Percentiles rank a stretch among this genome's conserved stretches.
These are phyloP conservation scores for Stenocarpella maydis DNA, from an alignment of 2,329 filamentous ascomycete genomes.

Conservation along the genomic window DNA sequence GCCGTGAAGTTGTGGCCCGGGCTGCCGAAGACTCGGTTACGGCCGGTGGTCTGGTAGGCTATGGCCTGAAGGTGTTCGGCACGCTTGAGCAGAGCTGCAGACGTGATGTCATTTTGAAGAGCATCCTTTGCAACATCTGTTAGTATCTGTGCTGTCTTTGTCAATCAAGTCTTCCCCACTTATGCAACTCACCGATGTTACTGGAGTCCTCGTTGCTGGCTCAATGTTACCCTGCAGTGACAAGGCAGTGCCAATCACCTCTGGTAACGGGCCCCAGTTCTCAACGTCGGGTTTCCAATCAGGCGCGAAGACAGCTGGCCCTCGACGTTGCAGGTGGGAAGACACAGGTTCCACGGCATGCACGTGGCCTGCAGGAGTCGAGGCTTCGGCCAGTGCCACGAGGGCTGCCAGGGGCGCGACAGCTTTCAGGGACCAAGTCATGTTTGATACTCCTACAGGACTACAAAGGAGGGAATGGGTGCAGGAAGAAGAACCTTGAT, in stretches of 20 bases:
- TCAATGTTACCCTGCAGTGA: constrained; percentile 5
- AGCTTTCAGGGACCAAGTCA: constrained; percentile 14
- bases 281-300: constrained; percentile 16
- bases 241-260: constrained; percentile 1
- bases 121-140: neutral
- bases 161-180: neutral
- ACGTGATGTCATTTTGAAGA: constrained; percentile 16
- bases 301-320: neutral
- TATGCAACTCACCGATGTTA: neutral
- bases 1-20: constrained; percentile 20
- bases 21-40: constrained; percentile 25
- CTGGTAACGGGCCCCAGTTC: constrained; percentile 1
- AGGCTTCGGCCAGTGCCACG: constrained; percentile 14
- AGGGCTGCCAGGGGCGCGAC: constrained; percentile 16
- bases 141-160: neutral
- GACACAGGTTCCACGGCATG: constrained; percentile 17
- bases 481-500: constrained; percentile 19
- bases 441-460: neutral
- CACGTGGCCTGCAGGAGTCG: constrained; percentile 14
- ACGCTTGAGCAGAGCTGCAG: neutral
- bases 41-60: constrained; percentile 8
- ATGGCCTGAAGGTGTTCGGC: constrained; percentile 9
- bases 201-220: neutral
- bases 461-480: neutral
- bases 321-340: constrained; percentile 13